These are phyloP conservation scores for Nicotiana paniculata DNA, from an alignment of 257 asterid genomes.

Conservation along the genomic window DNA sequence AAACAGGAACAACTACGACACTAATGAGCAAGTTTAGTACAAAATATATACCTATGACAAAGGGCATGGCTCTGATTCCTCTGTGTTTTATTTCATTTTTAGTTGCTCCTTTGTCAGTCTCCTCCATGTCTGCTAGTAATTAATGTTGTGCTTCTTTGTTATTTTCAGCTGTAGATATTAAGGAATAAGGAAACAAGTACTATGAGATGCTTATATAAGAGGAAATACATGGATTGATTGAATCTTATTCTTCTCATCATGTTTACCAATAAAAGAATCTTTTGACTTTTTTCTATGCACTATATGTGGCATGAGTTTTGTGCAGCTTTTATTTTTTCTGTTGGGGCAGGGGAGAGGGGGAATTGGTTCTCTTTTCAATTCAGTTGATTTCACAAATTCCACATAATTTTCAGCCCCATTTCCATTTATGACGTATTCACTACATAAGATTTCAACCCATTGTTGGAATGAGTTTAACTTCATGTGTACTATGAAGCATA, in stretches of 20 bases:
- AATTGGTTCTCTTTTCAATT: not conserved
- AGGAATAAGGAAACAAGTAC: not conserved
- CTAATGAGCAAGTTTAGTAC: not conserved
- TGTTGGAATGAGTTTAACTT: no score
- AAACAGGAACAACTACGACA: not conserved
- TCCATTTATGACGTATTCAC: no score
- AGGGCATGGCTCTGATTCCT: constrained; percentile 30
- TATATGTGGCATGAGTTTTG: not conserved
- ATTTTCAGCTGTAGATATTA: not conserved
- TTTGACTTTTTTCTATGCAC: not conserved
- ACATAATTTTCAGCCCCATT: no score
- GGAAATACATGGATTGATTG: not conserved
- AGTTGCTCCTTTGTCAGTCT: not conserved
- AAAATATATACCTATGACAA: constrained; percentile 15
- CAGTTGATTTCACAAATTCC: no score
- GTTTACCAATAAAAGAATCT: not conserved
- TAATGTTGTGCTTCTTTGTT: not conserved
- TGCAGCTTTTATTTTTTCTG: not conserved
- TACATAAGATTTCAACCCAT: no score
- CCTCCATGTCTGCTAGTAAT: not conserved
- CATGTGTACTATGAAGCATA: no score
- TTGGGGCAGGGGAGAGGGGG: not conserved
- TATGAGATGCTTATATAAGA: not conserved
- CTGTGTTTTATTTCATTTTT: constrained; percentile 16
- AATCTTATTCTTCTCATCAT: not conserved